Evolutionary conservation across 768 basidiomycete species (phyloP).

Genomic region (Lactarius vividus): DNA sequence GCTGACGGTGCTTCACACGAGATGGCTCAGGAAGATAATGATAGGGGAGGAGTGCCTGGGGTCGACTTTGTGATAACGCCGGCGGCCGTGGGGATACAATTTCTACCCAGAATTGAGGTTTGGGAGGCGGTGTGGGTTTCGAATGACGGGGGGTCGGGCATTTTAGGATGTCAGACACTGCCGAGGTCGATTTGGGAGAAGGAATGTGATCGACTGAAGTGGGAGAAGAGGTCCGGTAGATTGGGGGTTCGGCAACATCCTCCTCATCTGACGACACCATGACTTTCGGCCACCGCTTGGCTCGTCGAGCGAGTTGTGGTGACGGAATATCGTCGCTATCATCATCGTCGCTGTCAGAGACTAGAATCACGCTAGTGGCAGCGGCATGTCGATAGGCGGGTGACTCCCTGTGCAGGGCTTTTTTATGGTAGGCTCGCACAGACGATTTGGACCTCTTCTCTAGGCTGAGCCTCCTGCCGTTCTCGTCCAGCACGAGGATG

Average conservation of each 20-base stretch:
- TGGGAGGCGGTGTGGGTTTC: background rate
- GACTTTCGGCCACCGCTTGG: slow-evolving; percentile 29
- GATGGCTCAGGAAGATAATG: slow-evolving; percentile 14
- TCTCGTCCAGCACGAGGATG: slow-evolving; percentile 62
- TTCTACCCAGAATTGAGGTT: slow-evolving; percentile 16
- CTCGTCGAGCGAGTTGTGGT: slow-evolving; percentile 23
- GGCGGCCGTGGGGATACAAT: slow-evolving; percentile 3
- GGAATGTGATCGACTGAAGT: background rate
- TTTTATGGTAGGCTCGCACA: slow-evolving; percentile 37
- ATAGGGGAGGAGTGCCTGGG: background rate
- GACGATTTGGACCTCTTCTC: slow-evolving; percentile 57
- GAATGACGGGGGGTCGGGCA: background rate
- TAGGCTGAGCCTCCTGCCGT: slow-evolving; percentile 54
- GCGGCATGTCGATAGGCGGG: slow-evolving; percentile 13
- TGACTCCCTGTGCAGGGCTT: slow-evolving; percentile 6
- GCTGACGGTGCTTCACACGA: slow-evolving; percentile 48
- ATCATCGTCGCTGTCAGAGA: slow-evolving; percentile 26
- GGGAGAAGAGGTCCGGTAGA: background rate
- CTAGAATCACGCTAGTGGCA: slow-evolving; percentile 2
- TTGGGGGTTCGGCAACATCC: slow-evolving; percentile 29
- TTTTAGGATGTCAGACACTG: background rate
- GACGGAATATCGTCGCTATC: slow-evolving; percentile 30
- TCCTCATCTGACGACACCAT: slow-evolving; percentile 51
- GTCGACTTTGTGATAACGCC: slow-evolving; percentile 13
- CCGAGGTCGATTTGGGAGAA: background rate